Evolutionary conservation across 2,329 filamentous ascomycete genomes (phyloP).

Genomic region (Ascosphaera aggregata): DNA sequence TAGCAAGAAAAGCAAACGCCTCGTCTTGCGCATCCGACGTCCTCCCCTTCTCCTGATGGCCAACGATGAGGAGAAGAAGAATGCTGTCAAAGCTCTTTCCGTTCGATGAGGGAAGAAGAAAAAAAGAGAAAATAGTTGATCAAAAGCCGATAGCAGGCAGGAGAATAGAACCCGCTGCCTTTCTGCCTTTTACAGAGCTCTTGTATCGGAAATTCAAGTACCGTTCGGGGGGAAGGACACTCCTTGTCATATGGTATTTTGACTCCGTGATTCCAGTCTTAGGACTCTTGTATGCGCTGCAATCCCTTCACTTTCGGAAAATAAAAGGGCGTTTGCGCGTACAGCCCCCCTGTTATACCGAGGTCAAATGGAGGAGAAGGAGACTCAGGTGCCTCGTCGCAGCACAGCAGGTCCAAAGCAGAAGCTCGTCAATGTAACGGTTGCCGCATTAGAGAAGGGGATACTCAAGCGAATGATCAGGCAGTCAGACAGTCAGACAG

Average conservation of each 20-base stretch:
- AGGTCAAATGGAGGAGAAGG: background rate
- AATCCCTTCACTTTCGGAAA: background rate
- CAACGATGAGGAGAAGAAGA: background rate
- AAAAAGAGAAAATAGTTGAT: background rate
- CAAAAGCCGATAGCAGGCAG: background rate
- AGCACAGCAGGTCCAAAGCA: too few relatives aligned
- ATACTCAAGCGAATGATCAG: too few relatives aligned
- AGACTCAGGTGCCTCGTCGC: background rate
- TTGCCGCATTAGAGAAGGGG: too few relatives aligned
- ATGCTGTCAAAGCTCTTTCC: background rate
- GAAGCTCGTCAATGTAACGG: too few relatives aligned
- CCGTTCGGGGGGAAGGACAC: background rate
- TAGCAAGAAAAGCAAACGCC: too few relatives aligned
- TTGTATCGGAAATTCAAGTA: background rate
- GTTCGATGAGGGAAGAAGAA: background rate
- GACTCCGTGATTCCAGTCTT: background rate
- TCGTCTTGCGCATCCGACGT: too few relatives aligned
- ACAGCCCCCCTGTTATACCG: too few relatives aligned
- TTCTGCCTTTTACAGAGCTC: background rate
- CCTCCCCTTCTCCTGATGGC: too few relatives aligned
- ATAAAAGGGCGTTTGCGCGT: background rate
- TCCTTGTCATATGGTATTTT: background rate
- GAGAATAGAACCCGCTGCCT: background rate
- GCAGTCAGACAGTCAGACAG: too few relatives aligned
- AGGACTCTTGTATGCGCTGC: too few relatives aligned